Conservation (phyloP, 2,329 filamentous ascomycete genomes). For the Cytospora mali region DNA sequence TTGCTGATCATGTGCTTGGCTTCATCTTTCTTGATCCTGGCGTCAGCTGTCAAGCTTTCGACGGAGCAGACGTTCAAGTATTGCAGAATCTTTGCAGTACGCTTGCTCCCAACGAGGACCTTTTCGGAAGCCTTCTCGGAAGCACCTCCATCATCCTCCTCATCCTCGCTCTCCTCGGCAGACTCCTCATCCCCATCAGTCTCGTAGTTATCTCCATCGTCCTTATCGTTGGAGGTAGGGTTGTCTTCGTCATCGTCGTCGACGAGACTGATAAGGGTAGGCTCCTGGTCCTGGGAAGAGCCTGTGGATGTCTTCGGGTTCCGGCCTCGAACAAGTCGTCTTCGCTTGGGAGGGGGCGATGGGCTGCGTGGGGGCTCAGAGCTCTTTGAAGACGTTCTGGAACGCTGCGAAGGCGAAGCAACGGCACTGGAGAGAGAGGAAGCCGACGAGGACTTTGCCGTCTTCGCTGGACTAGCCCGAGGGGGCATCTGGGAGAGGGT, state of each 20-base stretch:
- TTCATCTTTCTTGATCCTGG: conserved; percentile 69
- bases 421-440: conserved; percentile 12
- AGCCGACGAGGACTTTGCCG: not conserved
- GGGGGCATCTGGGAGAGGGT: conserved; percentile 13
- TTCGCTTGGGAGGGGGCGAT: conserved; percentile 23
- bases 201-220: conserved; percentile 20
- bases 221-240: conserved; percentile 22
- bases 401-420: conserved; percentile 17
- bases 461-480: not conserved
- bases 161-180: conserved; percentile 45
- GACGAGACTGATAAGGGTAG: conserved; percentile 19
- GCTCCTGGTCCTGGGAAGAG: conserved; percentile 10
- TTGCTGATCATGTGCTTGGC: conserved; percentile 71
- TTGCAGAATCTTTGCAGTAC: conserved; percentile 60
- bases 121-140: conserved; percentile 22
- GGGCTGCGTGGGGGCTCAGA: conserved; percentile 19
- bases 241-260: conserved; percentile 21
- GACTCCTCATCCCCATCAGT: conserved; percentile 26
- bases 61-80: conserved; percentile 82
- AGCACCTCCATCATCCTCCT: conserved; percentile 38
- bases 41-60: conserved; percentile 80
- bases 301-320: conserved; percentile 16
- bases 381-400: conserved; percentile 14
- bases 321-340: conserved; percentile 21
- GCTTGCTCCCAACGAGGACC: conserved; percentile 36